Conservation (phyloP, 2,329 filamentous ascomycete species). For the Aspergillus phoenicis region DNA sequence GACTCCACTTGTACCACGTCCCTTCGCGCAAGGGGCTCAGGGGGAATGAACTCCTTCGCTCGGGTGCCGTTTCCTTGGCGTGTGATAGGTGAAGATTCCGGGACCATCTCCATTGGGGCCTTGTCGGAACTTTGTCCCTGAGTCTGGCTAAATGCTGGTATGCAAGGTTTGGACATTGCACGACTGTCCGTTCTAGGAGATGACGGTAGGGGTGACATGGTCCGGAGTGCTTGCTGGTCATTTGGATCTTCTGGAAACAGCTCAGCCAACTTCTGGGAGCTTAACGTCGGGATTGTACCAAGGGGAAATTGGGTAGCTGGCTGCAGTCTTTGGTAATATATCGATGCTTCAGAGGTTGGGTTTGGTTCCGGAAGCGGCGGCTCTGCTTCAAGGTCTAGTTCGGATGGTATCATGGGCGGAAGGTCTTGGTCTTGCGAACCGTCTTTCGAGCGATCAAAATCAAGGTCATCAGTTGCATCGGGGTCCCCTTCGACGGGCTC, state of each 20-base stretch:
- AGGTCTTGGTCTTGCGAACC: conserved; percentile 40
- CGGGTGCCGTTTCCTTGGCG: conserved; percentile 19
- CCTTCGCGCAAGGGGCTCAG: conserved; percentile 25
- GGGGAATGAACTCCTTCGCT: conserved; percentile 16
- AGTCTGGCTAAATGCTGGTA: conserved; percentile 10
- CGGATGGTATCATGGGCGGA: conserved; percentile 28
- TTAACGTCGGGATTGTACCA: conserved; percentile 39
- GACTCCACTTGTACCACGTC: conserved; percentile 45
- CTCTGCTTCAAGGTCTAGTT: conserved; percentile 28
- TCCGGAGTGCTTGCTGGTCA: conserved; percentile 17
- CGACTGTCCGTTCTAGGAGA: conserved; percentile 6
- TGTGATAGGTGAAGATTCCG: conserved; percentile 42
- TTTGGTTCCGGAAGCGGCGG: conserved; percentile 29
- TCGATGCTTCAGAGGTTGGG: conserved; percentile 39
- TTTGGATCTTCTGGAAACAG: conserved; percentile 38
- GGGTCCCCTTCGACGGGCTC: neutral
- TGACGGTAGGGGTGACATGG: conserved; percentile 13
- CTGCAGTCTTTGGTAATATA: conserved; percentile 41
- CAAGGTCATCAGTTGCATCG: conserved; percentile 9
- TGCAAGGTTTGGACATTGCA: conserved; percentile 10
- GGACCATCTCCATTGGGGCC: conserved; percentile 38
- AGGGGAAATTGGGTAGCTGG: conserved; percentile 41
- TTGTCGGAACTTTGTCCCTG: conserved; percentile 24
- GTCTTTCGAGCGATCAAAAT: conserved; percentile 19
- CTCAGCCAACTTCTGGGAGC: conserved; percentile 41